Base-by-base conservation (phyloP, 345 rosid species). In the Populus deltoides region DNA sequence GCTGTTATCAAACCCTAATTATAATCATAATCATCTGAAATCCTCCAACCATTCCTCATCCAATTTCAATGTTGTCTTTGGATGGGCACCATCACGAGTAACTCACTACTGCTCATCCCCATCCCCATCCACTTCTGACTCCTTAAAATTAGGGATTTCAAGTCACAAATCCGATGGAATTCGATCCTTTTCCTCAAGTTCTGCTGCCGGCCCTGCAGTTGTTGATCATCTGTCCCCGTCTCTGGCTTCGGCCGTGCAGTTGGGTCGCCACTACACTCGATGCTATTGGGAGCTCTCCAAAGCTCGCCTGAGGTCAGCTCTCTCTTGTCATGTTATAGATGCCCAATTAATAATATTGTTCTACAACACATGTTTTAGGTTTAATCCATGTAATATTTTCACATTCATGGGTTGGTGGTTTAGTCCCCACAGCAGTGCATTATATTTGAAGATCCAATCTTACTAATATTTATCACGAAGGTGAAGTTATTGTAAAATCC, bases 231-330 rank as follows among this genome's bases (percentile, higher is more conserved):
- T 83, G 49, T 74, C 88, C 57, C 72, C 88, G 78, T 65, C 66
- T 72, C 39, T 79, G 82, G 39, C 82, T 81, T 73, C 73, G 13
- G 78, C 70, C 5, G 55, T 87, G 70, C 83, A 86, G 4, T 39
- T 84, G 81, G 88, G 84, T 61, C 82, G 87, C 27, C 94, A 89
- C 79, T 96, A 89, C 36, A 83, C 86, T 76, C 89, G 91, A 20
- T 96, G 97, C 83, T 96, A 92, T 49, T 91, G 90, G 94, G 97
- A 93, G 84, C 95, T 96, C 76, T 93, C 99, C 47, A 96, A 96
- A 89, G 99, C 98, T 84, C 90, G 93, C 75, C 98, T 93, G 83
- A 93, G 97, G 99, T 96, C 25, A 18, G 25, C 74, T 33, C 20
- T 27, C 1, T 55, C 55, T 66, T 6, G 11, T 15, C 17, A 59